phyloP scores from a whole-genome alignment of 768 basidiomycete species.

The Vishniacozyma victoriae region DNA sequence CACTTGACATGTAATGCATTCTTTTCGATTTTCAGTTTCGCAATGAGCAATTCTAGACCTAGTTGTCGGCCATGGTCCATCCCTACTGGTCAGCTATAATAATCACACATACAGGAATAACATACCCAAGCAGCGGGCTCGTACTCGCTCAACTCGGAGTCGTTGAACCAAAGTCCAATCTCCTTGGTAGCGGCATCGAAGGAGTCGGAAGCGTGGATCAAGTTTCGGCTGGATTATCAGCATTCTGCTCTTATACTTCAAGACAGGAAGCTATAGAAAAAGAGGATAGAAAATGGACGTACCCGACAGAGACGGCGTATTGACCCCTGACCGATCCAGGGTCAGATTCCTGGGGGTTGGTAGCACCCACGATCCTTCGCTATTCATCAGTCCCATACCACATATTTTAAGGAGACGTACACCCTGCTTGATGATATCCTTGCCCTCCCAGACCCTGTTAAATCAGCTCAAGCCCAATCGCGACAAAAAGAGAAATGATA shows the following conservation, averaged over 20 bases:
- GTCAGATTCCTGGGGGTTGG: conserved; percentile 41
- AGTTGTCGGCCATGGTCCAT: conserved; percentile 45
- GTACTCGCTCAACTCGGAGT: conserved; percentile 35
- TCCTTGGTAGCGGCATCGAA: conserved; percentile 43
- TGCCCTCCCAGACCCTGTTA: conserved; percentile 42
- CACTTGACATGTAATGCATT: too few species aligned
- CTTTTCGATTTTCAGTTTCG: too few species aligned
- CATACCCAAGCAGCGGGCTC: conserved; percentile 39
- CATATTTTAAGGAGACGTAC: conserved; percentile 13
- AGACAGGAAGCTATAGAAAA: background rate
- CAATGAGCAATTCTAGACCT: conserved; percentile 4
- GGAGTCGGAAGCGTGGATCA: conserved; percentile 43
- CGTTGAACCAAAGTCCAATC: conserved; percentile 41
- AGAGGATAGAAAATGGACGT: background rate
- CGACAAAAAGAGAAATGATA: background rate
- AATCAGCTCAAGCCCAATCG: background rate
- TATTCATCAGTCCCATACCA: conserved; percentile 1
- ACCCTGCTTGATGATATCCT: conserved; percentile 41
- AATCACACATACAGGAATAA: background rate
- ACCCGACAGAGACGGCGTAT: conserved; percentile 42
- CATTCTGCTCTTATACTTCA: background rate
- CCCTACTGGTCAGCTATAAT: conserved; percentile 10
- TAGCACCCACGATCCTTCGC: conserved; percentile 42
- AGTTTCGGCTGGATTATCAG: conserved; percentile 26
- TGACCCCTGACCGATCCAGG: conserved; percentile 39